Evolutionary conservation across 257 asterid genomes (phyloP).

Genomic region (Plantago major): DNA sequence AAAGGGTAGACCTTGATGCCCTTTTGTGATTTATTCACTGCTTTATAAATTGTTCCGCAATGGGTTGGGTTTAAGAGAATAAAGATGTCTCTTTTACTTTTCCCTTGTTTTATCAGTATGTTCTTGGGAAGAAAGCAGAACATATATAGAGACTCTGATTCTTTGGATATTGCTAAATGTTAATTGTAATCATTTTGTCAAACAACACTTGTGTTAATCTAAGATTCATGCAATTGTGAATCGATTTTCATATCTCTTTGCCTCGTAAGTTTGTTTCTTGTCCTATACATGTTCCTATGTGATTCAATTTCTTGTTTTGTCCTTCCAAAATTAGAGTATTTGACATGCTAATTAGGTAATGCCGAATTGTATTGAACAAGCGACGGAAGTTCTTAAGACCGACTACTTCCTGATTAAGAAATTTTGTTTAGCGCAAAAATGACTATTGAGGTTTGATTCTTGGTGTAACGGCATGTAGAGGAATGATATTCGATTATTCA

Average conservation of each 20-base stretch:
- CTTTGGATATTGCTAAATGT: slow-evolving; percentile 28
- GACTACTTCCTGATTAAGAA: neutral
- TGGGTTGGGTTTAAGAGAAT: slow-evolving; percentile 54
- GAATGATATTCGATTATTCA: no score
- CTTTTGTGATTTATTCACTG: slow-evolving; percentile 25
- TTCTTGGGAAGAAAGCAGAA: slow-evolving; percentile 29
- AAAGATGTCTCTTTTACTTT: slow-evolving; percentile 69
- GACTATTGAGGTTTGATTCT: no score
- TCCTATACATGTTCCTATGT: neutral
- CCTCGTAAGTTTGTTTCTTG: neutral
- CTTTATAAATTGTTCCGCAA: slow-evolving; percentile 38
- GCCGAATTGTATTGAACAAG: neutral
- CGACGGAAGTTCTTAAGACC: neutral
- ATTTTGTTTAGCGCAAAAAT: no score
- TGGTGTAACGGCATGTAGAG: no score
- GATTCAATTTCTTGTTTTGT: neutral
- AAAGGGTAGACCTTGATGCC: slow-evolving; percentile 25
- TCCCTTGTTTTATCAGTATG: slow-evolving; percentile 40
- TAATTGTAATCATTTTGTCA: slow-evolving; percentile 24
- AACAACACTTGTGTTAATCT: slow-evolving; percentile 13
- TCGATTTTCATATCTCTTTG: slow-evolving; percentile 5
- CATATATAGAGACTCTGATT: slow-evolving; percentile 32
- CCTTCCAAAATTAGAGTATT: neutral
- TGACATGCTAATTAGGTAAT: neutral
- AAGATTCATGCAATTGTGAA: slow-evolving; percentile 9